A percentile compares a stretch with the other conserved stretches of the same genome.
Conservation (phyloP, 208 protist species). For the Crithidia fasciculata region DNA sequence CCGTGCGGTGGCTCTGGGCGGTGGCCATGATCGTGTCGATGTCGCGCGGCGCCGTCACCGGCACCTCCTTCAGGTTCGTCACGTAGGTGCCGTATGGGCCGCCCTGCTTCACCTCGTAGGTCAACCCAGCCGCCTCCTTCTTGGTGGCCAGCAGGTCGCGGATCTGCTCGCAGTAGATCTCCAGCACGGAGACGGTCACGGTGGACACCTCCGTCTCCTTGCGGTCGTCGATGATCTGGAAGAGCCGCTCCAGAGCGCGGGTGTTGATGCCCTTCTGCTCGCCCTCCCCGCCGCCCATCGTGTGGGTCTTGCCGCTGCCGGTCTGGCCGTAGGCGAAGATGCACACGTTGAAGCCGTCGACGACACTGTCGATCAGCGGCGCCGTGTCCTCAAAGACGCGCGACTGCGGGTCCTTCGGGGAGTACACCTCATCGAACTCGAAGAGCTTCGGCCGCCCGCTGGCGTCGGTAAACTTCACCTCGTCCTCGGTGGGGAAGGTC, state of each 20-base stretch:
- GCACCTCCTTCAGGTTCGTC: constrained; percentile 85
- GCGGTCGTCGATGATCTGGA: constrained; percentile 88
- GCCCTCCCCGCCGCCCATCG: constrained; percentile 84
- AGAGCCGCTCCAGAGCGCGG: constrained; percentile 87
- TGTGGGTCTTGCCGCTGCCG: constrained; percentile 92
- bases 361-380: constrained; percentile 93
- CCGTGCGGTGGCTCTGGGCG: constrained; percentile 72
- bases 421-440: constrained; percentile 93
- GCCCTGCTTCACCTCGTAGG: constrained; percentile 91
- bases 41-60: constrained; percentile 67
- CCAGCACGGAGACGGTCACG: constrained; percentile 85
- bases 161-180: constrained; percentile 93
- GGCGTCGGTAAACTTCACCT: constrained; percentile 81
- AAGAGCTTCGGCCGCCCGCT: constrained; percentile 86
- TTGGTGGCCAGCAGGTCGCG: constrained; percentile 82
- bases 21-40: constrained; percentile 86
- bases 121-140: constrained; percentile 50
- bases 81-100: constrained; percentile 91
- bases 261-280: constrained; percentile 90
- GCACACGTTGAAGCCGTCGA: constrained; percentile 95
- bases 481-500: constrained; percentile 77
- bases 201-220: constrained; percentile 86
- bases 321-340: constrained; percentile 96
- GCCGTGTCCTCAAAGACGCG: constrained; percentile 93
- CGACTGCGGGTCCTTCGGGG: constrained; percentile 69